These are phyloP conservation scores for Aspergillus conjunctus DNA, from an alignment of 495 filamentous ascomycete genomes.

Conservation along the genomic window DNA sequence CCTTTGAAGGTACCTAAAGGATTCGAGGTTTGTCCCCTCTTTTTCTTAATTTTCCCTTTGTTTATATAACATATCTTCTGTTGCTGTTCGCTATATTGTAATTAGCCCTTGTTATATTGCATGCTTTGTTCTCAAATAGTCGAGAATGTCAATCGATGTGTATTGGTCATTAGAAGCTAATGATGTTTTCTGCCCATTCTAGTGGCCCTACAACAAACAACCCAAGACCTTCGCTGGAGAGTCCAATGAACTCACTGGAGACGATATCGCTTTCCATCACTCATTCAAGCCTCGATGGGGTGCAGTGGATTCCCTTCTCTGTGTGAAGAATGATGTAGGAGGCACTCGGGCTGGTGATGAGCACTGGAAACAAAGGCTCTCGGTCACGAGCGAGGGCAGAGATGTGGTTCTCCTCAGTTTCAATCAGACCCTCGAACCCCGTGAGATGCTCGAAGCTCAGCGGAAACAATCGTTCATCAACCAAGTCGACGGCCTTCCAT, in stretches of 20 bases:
- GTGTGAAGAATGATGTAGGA: slow-evolving; percentile 45
- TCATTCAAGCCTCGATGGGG: slow-evolving; percentile 80
- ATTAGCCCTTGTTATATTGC: slow-evolving; percentile 21
- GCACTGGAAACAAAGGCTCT: slow-evolving; percentile 39
- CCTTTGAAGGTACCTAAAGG: slow-evolving; percentile 50
- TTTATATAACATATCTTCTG: slow-evolving; percentile 25
- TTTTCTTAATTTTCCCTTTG: slow-evolving; percentile 31
- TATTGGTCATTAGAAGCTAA: slow-evolving; percentile 37
- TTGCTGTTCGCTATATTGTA: slow-evolving; percentile 24
- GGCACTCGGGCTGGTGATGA: slow-evolving; percentile 27
- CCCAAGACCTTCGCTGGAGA: slow-evolving; percentile 64
- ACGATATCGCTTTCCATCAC: slow-evolving; percentile 61
- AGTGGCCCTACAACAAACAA: slow-evolving; percentile 87
- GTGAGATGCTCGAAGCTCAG: slow-evolving; percentile 43
- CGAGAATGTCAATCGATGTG: background rate
- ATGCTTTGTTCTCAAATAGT: slow-evolving; percentile 16
- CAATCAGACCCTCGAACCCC: slow-evolving; percentile 29
- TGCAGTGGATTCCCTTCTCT: slow-evolving; percentile 70
- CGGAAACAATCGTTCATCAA: slow-evolving; percentile 38
- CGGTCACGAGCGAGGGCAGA: slow-evolving; percentile 43
- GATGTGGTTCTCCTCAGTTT: slow-evolving; percentile 39
- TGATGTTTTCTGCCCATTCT: slow-evolving; percentile 46
- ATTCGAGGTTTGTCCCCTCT: slow-evolving; percentile 72
- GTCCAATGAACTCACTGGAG: slow-evolving; percentile 56
- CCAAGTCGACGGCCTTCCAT: slow-evolving; percentile 42